phyloP scores from a whole-genome alignment of 1,139 yeast species.

The Saccharomyces pastorianus region DNA sequence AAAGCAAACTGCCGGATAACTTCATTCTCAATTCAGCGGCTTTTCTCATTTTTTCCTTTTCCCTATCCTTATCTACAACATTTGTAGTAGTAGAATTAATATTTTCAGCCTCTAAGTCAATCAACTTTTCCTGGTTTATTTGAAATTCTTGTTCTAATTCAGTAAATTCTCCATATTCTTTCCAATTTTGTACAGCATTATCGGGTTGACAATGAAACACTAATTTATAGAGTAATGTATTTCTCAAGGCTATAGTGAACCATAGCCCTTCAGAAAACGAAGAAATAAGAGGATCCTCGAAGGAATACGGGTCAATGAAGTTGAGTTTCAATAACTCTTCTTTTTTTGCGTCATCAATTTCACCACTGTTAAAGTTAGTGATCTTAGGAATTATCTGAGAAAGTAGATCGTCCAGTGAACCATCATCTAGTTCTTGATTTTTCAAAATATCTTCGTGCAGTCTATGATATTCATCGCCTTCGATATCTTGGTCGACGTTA shows the following conservation, averaged over 20 bases:
- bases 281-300: constrained; percentile 76
- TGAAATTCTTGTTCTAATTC: constrained; percentile 50
- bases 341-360: not conserved
- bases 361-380: constrained; percentile 16
- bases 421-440: constrained; percentile 36
- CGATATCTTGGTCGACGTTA: constrained; percentile 1
- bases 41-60: constrained; percentile 9
- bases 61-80: constrained; percentile 1
- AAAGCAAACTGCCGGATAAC: constrained; percentile 24
- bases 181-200: constrained; percentile 80
- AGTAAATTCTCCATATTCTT: constrained; percentile 68
- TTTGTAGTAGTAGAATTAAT: constrained; percentile 7
- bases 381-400: constrained; percentile 21
- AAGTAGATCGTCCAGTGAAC: constrained; percentile 40
- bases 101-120: constrained; percentile 22
- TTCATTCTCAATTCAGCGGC: constrained; percentile 23
- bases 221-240: constrained; percentile 71
- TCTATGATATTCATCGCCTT: constrained; percentile 1
- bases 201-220: constrained; percentile 96
- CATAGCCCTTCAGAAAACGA: constrained; percentile 82
- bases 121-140: constrained; percentile 39
- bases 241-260: constrained; percentile 76
- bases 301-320: constrained; percentile 77
- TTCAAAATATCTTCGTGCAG: constrained; percentile 12
- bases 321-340: constrained; percentile 27